phyloP scores from a whole-genome alignment of 2,329 filamentous ascomycete species.

The Sclerotinia minor region DNA sequence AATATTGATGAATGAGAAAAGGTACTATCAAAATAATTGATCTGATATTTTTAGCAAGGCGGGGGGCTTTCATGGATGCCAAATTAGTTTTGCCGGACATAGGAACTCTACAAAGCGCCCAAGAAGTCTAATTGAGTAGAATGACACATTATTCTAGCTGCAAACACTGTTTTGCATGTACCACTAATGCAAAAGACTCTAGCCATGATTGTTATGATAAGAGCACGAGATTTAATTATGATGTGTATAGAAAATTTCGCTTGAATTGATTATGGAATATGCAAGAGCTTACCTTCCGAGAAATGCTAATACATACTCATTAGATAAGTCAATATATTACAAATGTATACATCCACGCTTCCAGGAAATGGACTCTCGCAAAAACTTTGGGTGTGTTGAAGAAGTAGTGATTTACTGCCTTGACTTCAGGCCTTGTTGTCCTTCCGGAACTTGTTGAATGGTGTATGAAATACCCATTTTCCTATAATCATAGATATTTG shows the following conservation, averaged over 20 bases:
- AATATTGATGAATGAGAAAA: neutral
- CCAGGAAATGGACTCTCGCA: neutral
- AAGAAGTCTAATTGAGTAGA: neutral
- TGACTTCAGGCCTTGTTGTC: neutral
- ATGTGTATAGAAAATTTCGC: neutral
- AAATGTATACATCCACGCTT: neutral
- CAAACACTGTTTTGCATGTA: conserved; percentile 29
- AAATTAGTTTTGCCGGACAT: neutral
- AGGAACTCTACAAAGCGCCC: neutral
- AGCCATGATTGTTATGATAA: conserved; percentile 30
- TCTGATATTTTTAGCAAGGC: neutral
- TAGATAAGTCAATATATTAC: no score
- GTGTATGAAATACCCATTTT: neutral
- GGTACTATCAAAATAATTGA: neutral
- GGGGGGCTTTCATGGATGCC: neutral
- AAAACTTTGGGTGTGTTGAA: neutral
- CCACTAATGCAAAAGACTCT: conserved; percentile 52
- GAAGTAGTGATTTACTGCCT: neutral
- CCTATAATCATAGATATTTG: neutral
- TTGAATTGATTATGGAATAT: neutral
- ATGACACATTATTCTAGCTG: neutral
- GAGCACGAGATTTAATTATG: neutral
- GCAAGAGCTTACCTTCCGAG: neutral
- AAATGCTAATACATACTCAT: no score
- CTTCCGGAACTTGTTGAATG: neutral